Conservation (phyloP, 1,284 basidiomycete genomes). For the Tremellales sp. region DNA sequence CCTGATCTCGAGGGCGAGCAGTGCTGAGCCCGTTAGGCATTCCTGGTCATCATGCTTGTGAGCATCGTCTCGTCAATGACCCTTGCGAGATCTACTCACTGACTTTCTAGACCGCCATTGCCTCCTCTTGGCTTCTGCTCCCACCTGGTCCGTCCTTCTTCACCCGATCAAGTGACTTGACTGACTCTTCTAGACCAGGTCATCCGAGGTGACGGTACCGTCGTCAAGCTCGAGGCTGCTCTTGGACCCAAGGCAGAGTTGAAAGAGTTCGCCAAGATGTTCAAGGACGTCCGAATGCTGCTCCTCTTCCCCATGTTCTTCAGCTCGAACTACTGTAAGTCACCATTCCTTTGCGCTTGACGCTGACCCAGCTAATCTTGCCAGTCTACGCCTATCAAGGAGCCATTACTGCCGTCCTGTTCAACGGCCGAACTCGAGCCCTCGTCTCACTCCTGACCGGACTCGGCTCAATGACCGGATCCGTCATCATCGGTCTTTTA, state of each 20-base stretch:
- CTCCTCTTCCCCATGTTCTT: slow-evolving; percentile 40
- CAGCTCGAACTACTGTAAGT: slow-evolving; percentile 33
- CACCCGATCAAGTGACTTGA: not conserved
- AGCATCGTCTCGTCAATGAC: not conserved
- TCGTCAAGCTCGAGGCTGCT: slow-evolving; percentile 28
- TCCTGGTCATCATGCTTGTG: slow-evolving; percentile 43
- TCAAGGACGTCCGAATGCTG: slow-evolving; percentile 39
- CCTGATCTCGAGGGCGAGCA: not conserved
- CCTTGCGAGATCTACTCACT: not conserved
- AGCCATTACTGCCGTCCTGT: slow-evolving; percentile 32
- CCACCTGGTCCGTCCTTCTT: slow-evolving; percentile 23
- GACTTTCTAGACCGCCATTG: slow-evolving; percentile 20
- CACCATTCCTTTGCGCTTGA: not conserved
- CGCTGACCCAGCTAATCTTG: not conserved
- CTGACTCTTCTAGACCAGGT: slow-evolving; percentile 18
- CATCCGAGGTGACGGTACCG: slow-evolving; percentile 34
- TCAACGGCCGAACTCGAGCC: slow-evolving; percentile 38
- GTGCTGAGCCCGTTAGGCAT: slow-evolving; percentile 21
- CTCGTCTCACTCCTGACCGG: slow-evolving; percentile 32
- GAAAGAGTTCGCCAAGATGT: slow-evolving; percentile 19
- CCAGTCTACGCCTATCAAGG: slow-evolving; percentile 36
- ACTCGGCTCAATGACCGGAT: slow-evolving; percentile 37
- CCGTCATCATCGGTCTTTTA: slow-evolving; percentile 36
- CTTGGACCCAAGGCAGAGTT: slow-evolving; percentile 26
- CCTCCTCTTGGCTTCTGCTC: slow-evolving; percentile 31